These are phyloP conservation scores for Berberis vulgaris DNA, from an alignment of 164 flowering plant species.

Conservation along the genomic window DNA sequence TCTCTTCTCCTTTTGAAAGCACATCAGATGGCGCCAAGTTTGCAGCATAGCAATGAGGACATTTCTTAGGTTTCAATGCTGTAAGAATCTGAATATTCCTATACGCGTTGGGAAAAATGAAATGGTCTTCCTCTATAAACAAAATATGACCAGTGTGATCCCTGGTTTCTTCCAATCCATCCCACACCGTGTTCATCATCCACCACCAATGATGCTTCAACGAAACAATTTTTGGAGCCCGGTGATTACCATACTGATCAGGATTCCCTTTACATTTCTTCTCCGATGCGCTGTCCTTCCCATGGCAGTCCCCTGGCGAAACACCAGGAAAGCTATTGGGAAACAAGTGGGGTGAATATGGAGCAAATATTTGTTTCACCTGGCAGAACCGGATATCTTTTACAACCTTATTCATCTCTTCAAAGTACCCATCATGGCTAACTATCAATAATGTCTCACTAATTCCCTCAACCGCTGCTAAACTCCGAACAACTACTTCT, in stretches of 20 bases:
- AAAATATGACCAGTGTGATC: constrained; percentile 63
- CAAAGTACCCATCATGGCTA: constrained; percentile 88
- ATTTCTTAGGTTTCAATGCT: constrained; percentile 50
- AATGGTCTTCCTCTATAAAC: constrained; percentile 94
- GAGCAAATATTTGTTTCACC: constrained; percentile 87
- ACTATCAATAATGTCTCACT: constrained; percentile 69
- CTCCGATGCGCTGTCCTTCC: constrained; percentile 44
- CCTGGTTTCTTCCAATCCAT: constrained; percentile 70
- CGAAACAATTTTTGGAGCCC: constrained; percentile 88
- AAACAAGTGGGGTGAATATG: constrained; percentile 80
- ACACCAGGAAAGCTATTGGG: constrained; percentile 70
- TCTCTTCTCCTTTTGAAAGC: constrained; percentile 71
- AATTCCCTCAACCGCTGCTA: constrained; percentile 68
- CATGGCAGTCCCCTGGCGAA: constrained; percentile 53
- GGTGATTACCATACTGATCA: constrained; percentile 87
- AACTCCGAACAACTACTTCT: constrained; percentile 54
- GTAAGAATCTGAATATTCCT: constrained; percentile 57
- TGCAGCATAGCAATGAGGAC: constrained; percentile 78
- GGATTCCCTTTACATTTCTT: constrained; percentile 56
- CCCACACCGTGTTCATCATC: constrained; percentile 99
- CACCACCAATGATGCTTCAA: constrained; percentile 99
- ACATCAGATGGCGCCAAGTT: constrained; percentile 89
- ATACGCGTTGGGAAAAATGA: constrained; percentile 82
- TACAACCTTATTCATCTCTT: constrained; percentile 73
- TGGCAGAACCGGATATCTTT: constrained; percentile 72